Conservation (phyloP, 306 rosid species). For the Dalbergia cochinchinensis region DNA sequence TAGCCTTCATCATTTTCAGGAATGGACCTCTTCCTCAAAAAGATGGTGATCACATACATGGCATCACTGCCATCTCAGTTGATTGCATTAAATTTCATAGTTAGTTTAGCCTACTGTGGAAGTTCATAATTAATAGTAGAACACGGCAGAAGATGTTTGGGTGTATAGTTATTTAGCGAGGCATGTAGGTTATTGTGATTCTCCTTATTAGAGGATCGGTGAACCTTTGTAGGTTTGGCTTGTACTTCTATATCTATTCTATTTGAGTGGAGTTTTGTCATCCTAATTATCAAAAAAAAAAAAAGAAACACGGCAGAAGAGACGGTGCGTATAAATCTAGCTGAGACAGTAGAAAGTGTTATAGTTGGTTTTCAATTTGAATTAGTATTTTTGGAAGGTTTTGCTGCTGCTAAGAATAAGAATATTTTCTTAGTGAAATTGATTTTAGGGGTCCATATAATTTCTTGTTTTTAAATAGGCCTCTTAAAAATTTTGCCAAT, state of each 20-base stretch:
- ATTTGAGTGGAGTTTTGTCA: too few species aligned
- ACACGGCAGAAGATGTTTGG: background rate
- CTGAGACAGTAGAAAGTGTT: background rate
- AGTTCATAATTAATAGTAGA: background rate
- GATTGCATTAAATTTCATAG: constrained; percentile 58
- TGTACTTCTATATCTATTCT: too few species aligned
- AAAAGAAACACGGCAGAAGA: constrained; percentile 8
- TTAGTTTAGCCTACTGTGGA: background rate
- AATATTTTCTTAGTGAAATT: too few species aligned
- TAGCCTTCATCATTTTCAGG: constrained; percentile 65
- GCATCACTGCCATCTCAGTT: constrained; percentile 41
- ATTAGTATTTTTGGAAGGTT: background rate
- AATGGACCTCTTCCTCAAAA: constrained; percentile 53
- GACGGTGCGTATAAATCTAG: background rate
- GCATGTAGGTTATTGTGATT: too few species aligned
- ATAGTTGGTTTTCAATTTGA: background rate
- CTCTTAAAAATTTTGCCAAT: too few species aligned
- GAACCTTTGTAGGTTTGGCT: too few species aligned
- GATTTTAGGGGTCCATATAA: too few species aligned
- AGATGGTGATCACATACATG: constrained; percentile 39
- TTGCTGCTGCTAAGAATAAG: background rate
- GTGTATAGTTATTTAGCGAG: too few species aligned
- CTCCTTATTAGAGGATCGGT: too few species aligned
- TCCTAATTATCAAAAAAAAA: too few species aligned
- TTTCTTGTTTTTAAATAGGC: too few species aligned